phyloP scores from a whole-genome alignment of 1,284 basidiomycete genomes.

The Anthracocystis setariae region DNA sequence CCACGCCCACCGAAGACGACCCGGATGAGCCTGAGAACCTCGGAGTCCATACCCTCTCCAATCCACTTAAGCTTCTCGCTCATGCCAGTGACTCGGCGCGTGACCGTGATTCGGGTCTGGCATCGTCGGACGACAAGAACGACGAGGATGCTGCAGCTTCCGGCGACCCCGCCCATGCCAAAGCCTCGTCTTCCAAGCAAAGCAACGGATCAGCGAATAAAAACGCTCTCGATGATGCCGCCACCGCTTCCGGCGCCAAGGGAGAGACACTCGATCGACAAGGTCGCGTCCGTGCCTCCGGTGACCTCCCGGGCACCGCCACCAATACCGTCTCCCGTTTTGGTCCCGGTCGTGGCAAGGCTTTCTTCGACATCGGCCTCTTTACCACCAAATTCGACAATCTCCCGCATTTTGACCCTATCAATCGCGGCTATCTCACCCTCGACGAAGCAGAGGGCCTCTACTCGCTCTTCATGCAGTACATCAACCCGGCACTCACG shows the following conservation, averaged over 20 bases:
- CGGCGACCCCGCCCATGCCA: background rate
- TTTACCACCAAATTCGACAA: slow-evolving; percentile 47
- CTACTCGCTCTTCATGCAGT: slow-evolving; percentile 41
- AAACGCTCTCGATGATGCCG: background rate
- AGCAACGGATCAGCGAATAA: background rate
- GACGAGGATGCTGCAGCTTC: background rate
- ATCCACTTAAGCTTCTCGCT: slow-evolving; percentile 49
- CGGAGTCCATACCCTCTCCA: slow-evolving; percentile 45
- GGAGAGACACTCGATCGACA: slow-evolving; percentile 7
- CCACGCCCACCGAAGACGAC: slow-evolving; percentile 40
- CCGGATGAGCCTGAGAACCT: slow-evolving; percentile 50
- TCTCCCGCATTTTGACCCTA: slow-evolving; percentile 45
- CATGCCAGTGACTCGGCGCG: slow-evolving; percentile 46
- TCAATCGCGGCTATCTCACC: slow-evolving; percentile 39
- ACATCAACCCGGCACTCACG: slow-evolving; percentile 49
- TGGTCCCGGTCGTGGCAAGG: slow-evolving; percentile 43
- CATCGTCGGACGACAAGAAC: slow-evolving; percentile 6
- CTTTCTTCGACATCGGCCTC: slow-evolving; percentile 46
- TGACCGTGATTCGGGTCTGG: slow-evolving; percentile 33
- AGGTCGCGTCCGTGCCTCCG: slow-evolving; percentile 19
- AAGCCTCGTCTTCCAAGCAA: background rate
- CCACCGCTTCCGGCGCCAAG: background rate
- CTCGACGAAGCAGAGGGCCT: slow-evolving; percentile 34
- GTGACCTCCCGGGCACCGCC: slow-evolving; percentile 18
- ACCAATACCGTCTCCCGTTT: slow-evolving; percentile 34